Percentiles rank a stretch among this genome's conserved stretches.
Conservation (phyloP, 257 asterid genomes). For the Buddleja alternifolia region DNA sequence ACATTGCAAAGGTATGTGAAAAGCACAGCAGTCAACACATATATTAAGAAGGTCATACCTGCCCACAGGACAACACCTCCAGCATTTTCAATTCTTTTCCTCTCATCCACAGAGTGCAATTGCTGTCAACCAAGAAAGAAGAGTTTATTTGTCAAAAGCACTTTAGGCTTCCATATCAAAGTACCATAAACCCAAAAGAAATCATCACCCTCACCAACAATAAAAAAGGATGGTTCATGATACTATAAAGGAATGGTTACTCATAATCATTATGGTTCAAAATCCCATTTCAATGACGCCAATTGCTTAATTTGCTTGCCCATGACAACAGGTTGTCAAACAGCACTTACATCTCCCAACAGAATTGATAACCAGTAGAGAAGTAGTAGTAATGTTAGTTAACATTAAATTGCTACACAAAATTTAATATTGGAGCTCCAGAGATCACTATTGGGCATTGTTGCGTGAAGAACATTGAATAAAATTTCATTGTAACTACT, state of each 20-base stretch:
- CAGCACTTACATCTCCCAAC: neutral
- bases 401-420: constrained; percentile 7
- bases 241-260: constrained; percentile 2
- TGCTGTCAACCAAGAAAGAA: constrained; percentile 60
- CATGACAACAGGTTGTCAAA: neutral
- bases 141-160: constrained; percentile 11
- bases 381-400: constrained; percentile 5
- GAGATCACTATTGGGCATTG: no score
- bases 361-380: constrained; percentile 8
- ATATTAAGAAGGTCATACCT: constrained; percentile 52
- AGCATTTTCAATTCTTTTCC: constrained; percentile 95
- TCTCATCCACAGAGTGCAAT: constrained; percentile 91
- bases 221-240: neutral
- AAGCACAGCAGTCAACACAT: neutral
- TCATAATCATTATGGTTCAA: constrained; percentile 11
- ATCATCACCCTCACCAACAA: neutral
- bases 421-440: no score
- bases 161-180: constrained; percentile 7
- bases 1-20: constrained; percentile 15
- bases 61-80: constrained; percentile 99
- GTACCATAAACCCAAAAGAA: neutral
- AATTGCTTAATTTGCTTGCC: constrained; percentile 1
- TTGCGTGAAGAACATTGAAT: neutral
- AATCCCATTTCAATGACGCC: constrained; percentile 17
- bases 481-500: neutral